Evolutionary conservation across 1,139 yeast species (phyloP), one percentile per base, ranked within the genome.

Genomic region (Protomyces macrosporus): DNA sequence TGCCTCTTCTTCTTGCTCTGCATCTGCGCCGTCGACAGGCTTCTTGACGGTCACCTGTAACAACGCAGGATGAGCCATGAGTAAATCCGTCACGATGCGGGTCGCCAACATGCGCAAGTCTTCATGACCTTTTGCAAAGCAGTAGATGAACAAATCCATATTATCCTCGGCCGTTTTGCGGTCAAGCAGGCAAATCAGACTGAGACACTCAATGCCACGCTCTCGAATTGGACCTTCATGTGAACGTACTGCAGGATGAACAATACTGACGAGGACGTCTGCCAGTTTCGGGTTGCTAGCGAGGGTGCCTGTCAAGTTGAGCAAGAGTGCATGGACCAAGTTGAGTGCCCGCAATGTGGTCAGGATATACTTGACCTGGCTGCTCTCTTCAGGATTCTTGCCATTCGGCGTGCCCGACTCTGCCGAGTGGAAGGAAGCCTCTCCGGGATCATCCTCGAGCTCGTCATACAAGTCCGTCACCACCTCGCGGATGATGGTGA

Each of bases 401-500:
- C 71, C 64, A 16, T 63, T 65, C 72, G 66, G 40, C 34, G 50
- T 52, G 9, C 71, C 74, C 0, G 82, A 77, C 34, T 78, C 78
- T 0, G 88, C 88, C 3, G 87, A 82, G 67, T 82, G 84, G 68
- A 84, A 84, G 0, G 86, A 75, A 12, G 74, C 77, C 39, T 73
- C 76, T 39, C 65, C 69, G 30, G 67, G 70, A 6, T 69, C 71
- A 55, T 81, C 86, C 6, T 86, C 69, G 7, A 71, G 66, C 6
- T 69, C 82, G 74, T 90, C 96, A 72, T 90, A 82, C 54, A 90
- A 80, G 78, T 91, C 97, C 45, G 90, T 85, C 48, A 90, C 85
- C 32, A 90, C 83, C 77, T 91, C 97, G n/a, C 88, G 84, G 23
- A 89, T 82, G 84, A 90, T 87, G 51, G 88, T 83, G 32, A 89